phyloP scores from a whole-genome alignment of 2,329 filamentous ascomycete genomes.

The Xylariaceae sp. region DNA sequence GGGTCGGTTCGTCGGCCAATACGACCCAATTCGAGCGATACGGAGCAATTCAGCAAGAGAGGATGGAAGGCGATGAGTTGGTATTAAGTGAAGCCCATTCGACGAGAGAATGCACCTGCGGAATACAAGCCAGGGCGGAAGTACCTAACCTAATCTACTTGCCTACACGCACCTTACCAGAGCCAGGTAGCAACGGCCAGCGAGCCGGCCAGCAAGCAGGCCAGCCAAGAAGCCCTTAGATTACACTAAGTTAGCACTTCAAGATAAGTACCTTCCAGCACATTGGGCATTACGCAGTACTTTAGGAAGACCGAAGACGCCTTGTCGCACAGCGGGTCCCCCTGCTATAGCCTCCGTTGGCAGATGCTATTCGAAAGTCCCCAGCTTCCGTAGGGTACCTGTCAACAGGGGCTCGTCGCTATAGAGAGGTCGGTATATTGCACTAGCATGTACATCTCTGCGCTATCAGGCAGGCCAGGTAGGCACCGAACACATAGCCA shows the following conservation, averaged over 20 bases:
- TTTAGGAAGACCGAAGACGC: too few species aligned
- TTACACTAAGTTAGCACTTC: neutral
- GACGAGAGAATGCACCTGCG: slow-evolving; percentile 1
- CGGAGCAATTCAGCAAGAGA: neutral
- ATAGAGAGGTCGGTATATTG: too few species aligned
- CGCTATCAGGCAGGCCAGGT: neutral
- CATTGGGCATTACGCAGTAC: too few species aligned
- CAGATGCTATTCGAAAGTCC: neutral
- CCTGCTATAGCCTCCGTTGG: slow-evolving; percentile 2
- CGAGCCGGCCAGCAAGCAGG: slow-evolving; percentile 2
- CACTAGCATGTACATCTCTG: too few species aligned
- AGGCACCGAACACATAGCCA: neutral
- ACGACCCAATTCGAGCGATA: slow-evolving; percentile 3
- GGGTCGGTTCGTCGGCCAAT: slow-evolving; percentile 3
- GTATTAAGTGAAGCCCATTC: slow-evolving; percentile 3
- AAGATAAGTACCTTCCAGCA: neutral
- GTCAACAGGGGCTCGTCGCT: too few species aligned
- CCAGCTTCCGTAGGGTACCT: neutral
- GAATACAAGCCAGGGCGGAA: slow-evolving; percentile 9
- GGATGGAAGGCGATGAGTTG: slow-evolving; percentile 3
- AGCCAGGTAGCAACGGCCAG: slow-evolving; percentile 3
- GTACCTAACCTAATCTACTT: slow-evolving; percentile 2
- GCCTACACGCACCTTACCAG: neutral
- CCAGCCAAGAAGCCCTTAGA: slow-evolving; percentile 9
- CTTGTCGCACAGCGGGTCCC: slow-evolving; percentile 11